Evolutionary conservation across 1,284 basidiomycete genomes (phyloP), one percentile per base, ranked within the genome.

Genomic region (Sphaerobolus stellatus): DNA sequence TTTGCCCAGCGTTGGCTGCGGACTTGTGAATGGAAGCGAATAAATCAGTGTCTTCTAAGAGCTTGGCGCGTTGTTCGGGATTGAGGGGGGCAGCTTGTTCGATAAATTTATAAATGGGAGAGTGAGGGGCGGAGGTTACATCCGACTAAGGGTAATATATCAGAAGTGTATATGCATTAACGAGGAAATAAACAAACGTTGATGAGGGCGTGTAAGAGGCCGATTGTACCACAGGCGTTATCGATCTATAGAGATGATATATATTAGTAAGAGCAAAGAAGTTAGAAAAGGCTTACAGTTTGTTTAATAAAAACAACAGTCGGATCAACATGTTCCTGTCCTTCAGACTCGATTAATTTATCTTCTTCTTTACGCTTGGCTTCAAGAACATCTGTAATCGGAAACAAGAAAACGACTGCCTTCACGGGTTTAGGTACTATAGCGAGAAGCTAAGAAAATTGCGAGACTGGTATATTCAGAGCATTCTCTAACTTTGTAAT

Each of bases 181-280:
- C 24, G 46, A 47, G 50, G 64, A 49, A 29, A 30, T 53, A 59
- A 43, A 67, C 82, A 60, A 58, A 88, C 86, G 63, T 93, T 93
- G 18, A 79, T 80, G 45, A 93, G 66, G 4, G 90, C 83, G 66
- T 96, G 93, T 13, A 96, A 74, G 7, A 96, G 74, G 0, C 86
- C 93, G 63, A 95, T 94, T 0, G 92, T 94, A 2, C 93, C 93
- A 63, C 93, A 95, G 0, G 93, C 92, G 65, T 94, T 94, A 1
- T 78, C 70, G 57, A 94, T 93, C 90, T 92, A 53, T 30, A 8
- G 24, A 22, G 31, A 45, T 54, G 6, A 59, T 56, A 53, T 45
- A 46, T 38, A 30, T 20, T 50, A 52, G 22, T 9, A 7, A 46
- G 43, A 28, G 45, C 40, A 28, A 45, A 27, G 20, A 53, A n/a